Evolutionary conservation across 805 yeast species (phyloP).

Genomic region (Candida montana): DNA sequence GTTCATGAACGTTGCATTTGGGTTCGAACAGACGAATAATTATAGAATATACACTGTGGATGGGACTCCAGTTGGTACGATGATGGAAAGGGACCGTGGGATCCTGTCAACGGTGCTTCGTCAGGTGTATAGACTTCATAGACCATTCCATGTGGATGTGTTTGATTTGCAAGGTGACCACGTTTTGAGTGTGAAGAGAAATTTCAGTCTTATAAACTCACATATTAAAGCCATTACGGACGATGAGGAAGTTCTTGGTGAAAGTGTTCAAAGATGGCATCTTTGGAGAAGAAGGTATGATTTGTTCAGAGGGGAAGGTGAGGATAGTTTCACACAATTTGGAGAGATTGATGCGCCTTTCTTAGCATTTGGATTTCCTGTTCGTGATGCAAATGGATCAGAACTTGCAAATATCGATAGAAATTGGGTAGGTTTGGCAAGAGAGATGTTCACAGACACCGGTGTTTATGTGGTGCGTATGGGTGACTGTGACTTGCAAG

Average conservation of each 20-base stretch:
- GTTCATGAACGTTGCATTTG: constrained; percentile 78
- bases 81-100: constrained; percentile 70
- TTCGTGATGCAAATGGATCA: constrained; percentile 49
- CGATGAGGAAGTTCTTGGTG: constrained; percentile 52
- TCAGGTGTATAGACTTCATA: constrained; percentile 76
- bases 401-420: constrained; percentile 78
- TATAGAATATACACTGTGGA: constrained; percentile 67
- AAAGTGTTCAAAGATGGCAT: constrained; percentile 91
- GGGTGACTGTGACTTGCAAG: constrained; percentile 64
- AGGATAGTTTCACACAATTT: constrained; percentile 57
- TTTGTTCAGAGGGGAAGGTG: constrained; percentile 39
- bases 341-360: constrained; percentile 87
- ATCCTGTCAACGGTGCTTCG: constrained; percentile 61
- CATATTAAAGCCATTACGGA: constrained; percentile 58
- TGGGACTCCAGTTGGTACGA: constrained; percentile 73
- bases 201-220: constrained; percentile 85
- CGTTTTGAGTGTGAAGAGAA: constrained; percentile 65
- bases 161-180: constrained; percentile 58
- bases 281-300: constrained; percentile 88
- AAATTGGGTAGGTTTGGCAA: constrained; percentile 91
- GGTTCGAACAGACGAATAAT: constrained; percentile 86
- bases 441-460: constrained; percentile 91
- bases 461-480: constrained; percentile 86
- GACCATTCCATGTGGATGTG: constrained; percentile 78
- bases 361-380: constrained; percentile 81